Conservation (phyloP, 495 filamentous ascomycete genomes). For the Podospora bellae-mahoneyi region DNA sequence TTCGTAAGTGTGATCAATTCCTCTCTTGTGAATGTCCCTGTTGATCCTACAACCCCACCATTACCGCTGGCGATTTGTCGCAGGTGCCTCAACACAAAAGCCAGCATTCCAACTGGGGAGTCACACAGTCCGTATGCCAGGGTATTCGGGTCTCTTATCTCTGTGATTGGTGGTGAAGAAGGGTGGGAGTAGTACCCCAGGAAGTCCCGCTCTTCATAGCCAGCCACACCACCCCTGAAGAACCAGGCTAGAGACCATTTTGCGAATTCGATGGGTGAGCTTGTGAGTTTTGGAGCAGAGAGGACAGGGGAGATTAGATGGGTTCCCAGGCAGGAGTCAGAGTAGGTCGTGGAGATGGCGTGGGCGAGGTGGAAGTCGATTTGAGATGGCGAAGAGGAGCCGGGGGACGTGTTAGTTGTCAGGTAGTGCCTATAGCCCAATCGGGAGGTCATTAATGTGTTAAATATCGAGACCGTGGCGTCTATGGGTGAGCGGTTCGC, state of each 20-base stretch:
- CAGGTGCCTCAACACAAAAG: conserved; percentile 38
- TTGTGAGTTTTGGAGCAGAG: conserved; percentile 30
- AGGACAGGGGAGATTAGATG: conserved; percentile 57
- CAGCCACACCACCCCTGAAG: conserved; percentile 38
- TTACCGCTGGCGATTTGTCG: conserved; percentile 16
- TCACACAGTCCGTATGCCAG: conserved; percentile 53
- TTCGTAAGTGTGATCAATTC: conserved; percentile 47
- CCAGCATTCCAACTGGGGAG: conserved; percentile 50
- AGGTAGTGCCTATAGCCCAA: conserved; percentile 66
- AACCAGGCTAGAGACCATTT: conserved; percentile 44
- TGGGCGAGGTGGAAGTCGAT: conserved; percentile 57
- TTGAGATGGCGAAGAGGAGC: conserved; percentile 35
- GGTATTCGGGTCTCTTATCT: conserved; percentile 44
- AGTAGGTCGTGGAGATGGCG: conserved; percentile 51
- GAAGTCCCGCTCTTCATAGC: conserved; percentile 43
- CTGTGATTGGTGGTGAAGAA: not conserved
- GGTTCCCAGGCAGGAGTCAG: conserved; percentile 54
- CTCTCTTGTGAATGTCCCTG: conserved; percentile 35
- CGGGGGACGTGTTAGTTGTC: conserved; percentile 40
- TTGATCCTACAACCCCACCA: not conserved
- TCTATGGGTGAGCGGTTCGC: conserved; percentile 51
- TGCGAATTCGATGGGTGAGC: conserved; percentile 38
- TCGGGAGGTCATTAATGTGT: conserved; percentile 60
- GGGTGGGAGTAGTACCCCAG: not conserved
- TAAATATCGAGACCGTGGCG: conserved; percentile 55